A percentile compares a stretch with the other conserved stretches of the same genome.
These are phyloP conservation scores for Zymoseptoria pseudotritici DNA, from an alignment of 2,329 filamentous ascomycete species.

Conservation along the genomic window DNA sequence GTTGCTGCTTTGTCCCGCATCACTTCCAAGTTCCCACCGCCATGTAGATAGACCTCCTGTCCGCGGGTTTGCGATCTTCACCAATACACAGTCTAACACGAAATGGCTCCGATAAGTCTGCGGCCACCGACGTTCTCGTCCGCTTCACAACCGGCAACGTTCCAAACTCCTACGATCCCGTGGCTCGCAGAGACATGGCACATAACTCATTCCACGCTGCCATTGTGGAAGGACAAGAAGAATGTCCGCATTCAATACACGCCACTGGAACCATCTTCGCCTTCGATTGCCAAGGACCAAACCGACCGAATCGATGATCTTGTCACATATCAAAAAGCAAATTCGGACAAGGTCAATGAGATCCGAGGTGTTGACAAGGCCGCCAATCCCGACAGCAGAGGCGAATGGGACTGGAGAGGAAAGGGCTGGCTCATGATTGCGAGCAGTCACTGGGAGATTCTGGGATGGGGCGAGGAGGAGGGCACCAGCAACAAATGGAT, in stretches of 20 bases:
- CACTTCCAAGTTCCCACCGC: no score
- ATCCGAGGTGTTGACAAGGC: slow-evolving; percentile 59
- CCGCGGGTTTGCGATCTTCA: not conserved
- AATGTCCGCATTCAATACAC: slow-evolving; percentile 77
- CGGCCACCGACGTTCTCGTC: slow-evolving; percentile 28
- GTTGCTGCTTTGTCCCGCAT: not conserved
- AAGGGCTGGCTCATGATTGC: slow-evolving; percentile 67
- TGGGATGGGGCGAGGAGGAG: slow-evolving; percentile 61
- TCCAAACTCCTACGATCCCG: slow-evolving; percentile 44
- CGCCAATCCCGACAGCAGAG: slow-evolving; percentile 27
- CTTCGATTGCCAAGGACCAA: slow-evolving; percentile 23
- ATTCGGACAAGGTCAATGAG: slow-evolving; percentile 46
- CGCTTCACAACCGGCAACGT: slow-evolving; percentile 21
- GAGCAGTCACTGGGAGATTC: slow-evolving; percentile 69
- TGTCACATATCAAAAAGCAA: slow-evolving; percentile 57
- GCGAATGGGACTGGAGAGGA: slow-evolving; percentile 68
- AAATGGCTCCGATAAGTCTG: slow-evolving; percentile 19
- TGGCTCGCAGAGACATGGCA: slow-evolving; percentile 63
- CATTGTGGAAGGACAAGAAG: slow-evolving; percentile 72
- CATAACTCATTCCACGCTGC: slow-evolving; percentile 67
- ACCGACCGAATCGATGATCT: slow-evolving; percentile 59
- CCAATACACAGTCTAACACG: slow-evolving; percentile 1
- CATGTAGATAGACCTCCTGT: no score
- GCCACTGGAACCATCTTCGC: slow-evolving; percentile 38
- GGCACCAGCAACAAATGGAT: slow-evolving; percentile 50